Percentiles rank a stretch among this genome's conserved stretches.
These are phyloP conservation scores for Chaetomium tenue DNA, from an alignment of 495 filamentous ascomycete species.

Conservation along the genomic window DNA sequence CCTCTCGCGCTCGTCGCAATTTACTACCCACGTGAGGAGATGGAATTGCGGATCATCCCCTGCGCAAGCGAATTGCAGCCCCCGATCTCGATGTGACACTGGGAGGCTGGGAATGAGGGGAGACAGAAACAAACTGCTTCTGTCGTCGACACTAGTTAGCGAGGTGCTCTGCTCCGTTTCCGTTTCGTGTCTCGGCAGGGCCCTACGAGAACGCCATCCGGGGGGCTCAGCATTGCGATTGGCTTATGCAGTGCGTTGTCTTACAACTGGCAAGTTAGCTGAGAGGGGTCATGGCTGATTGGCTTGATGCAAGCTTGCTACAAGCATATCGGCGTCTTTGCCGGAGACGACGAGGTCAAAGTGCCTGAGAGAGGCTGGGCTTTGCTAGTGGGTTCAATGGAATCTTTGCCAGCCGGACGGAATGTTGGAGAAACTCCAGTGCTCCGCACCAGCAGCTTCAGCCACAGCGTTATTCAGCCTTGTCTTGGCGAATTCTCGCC, in stretches of 20 bases:
- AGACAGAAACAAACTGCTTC: background rate
- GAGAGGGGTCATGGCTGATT: background rate
- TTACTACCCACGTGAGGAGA: constrained; percentile 20
- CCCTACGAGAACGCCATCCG: background rate
- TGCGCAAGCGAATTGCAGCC: constrained; percentile 6
- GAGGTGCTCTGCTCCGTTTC: background rate
- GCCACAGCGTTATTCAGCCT: constrained; percentile 25
- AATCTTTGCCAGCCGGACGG: background rate
- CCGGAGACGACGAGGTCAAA: background rate
- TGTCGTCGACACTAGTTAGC: background rate
- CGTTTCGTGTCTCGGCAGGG: constrained; percentile 2
- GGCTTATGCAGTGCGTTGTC: constrained; percentile 18
- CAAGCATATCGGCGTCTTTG: background rate
- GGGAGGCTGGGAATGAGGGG: background rate
- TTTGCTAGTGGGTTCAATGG: background rate
- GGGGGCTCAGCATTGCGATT: constrained; percentile 2
- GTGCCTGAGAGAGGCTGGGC: too few species aligned
- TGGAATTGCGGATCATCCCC: constrained; percentile 9
- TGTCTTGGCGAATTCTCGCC: background rate
- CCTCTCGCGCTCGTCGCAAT: constrained; percentile 12
- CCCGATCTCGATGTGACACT: constrained; percentile 2
- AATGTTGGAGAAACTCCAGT: background rate
- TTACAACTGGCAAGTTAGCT: constrained; percentile 10
- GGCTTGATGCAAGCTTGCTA: background rate
- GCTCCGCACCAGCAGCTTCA: constrained; percentile 22